Evolutionary conservation across 768 basidiomycete species (phyloP).

Genomic region (Dioszegia hungarica): DNA sequence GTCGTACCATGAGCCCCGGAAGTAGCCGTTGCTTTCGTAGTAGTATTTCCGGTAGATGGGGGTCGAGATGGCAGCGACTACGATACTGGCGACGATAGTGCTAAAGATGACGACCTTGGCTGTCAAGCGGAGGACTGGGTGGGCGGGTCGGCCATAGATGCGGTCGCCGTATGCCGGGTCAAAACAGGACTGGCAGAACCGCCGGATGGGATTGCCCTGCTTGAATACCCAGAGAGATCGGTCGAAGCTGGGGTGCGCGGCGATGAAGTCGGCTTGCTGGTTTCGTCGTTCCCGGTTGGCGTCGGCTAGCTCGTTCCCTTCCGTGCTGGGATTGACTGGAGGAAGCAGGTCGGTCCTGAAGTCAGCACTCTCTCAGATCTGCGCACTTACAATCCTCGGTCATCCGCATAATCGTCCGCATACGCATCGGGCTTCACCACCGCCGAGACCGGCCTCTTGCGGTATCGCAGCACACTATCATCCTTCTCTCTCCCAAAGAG

Average conservation of each 20-base stretch:
- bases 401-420: constrained; percentile 27
- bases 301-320: constrained; percentile 52
- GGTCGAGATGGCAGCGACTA: constrained; percentile 76
- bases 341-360: constrained; percentile 36
- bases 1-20: constrained; percentile 81
- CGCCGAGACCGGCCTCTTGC: constrained; percentile 2
- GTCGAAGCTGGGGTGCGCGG: constrained; percentile 81
- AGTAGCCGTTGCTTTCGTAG: constrained; percentile 58
- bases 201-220: constrained; percentile 68
- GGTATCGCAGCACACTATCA: constrained; percentile 14
- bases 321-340: constrained; percentile 22
- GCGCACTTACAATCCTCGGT: constrained; percentile 35
- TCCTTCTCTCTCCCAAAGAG: constrained; percentile 27
- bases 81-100: constrained; percentile 73
- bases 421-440: constrained; percentile 12
- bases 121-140: constrained; percentile 61
- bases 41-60: constrained; percentile 75
- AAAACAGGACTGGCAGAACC: constrained; percentile 74
- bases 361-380: not conserved
- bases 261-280: constrained; percentile 79
- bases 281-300: constrained; percentile 65
- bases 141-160: constrained; percentile 70
- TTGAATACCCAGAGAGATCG: constrained; percentile 83
- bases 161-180: constrained; percentile 78
- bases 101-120: constrained; percentile 71